These are phyloP conservation scores for Cynara cardunculus DNA, from an alignment of 129 eudicot genomes.

Conservation along the genomic window DNA sequence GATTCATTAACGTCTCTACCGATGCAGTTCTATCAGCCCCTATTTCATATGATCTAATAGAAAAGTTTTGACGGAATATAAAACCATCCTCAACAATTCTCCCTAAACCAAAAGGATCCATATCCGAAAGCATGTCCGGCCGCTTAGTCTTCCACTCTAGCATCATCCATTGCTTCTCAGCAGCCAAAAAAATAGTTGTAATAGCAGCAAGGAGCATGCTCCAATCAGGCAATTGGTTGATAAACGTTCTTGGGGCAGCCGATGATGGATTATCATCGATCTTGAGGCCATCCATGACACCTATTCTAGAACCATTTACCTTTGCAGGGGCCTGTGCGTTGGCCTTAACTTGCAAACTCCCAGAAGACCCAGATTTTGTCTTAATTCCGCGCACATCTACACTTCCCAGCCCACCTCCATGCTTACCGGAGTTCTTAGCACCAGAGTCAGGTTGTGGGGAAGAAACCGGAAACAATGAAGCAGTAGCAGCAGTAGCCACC, in stretches of 20 bases:
- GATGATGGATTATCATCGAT: conserved; percentile 54
- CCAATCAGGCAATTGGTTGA: conserved; percentile 97
- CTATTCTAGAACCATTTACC: conserved; percentile 76
- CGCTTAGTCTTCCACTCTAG: conserved; percentile 97
- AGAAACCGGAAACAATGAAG: conserved; percentile 57
- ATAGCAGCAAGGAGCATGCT: conserved; percentile 99
- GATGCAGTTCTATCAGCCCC: conserved; percentile 99
- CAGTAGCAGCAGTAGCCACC: conserved; percentile 81
- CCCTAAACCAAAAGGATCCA: conserved; percentile 90
- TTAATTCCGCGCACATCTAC: conserved; percentile 58
- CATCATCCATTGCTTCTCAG: conserved; percentile 99
- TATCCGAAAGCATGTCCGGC: conserved; percentile 79
- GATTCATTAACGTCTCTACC: conserved; percentile 94
- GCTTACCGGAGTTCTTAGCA: conserved; percentile 44
- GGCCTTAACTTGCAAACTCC: conserved; percentile 64
- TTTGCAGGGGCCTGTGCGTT: conserved; percentile 85
- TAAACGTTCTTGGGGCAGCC: conserved; percentile 88
- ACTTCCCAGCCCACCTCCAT: conserved; percentile 45
- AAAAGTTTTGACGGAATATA: conserved; percentile 88
- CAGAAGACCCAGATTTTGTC: conserved; percentile 51
- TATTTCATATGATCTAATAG: conserved; percentile 94
- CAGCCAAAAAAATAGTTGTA: conserved; percentile 93
- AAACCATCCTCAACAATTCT: conserved; percentile 85
- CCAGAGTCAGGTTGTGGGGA: conserved; percentile 59
- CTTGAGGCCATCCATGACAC: conserved; percentile 70